Conservation (phyloP, 1,284 basidiomycete species). For the Sutorius eximius region DNA sequence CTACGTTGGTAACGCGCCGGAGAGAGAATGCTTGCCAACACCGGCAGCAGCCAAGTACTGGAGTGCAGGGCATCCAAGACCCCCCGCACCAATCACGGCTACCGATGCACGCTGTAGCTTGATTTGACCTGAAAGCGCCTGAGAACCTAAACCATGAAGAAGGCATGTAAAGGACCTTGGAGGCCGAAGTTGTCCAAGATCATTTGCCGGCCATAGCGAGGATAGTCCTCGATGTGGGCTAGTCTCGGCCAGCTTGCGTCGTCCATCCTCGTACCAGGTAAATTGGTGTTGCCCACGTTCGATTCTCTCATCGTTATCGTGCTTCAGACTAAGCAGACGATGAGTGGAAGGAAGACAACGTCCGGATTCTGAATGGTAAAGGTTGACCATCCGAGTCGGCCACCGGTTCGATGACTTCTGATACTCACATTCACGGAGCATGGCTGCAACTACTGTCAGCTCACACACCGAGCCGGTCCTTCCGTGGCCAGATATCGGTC, state of each 20-base stretch:
- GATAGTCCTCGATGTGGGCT: constrained; percentile 70
- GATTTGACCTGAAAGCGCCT: constrained; percentile 69
- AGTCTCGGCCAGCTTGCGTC: constrained; percentile 21
- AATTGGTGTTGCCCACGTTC: neutral
- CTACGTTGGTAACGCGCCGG: constrained; percentile 4
- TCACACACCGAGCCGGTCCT: constrained; percentile 41
- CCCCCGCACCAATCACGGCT: constrained; percentile 92
- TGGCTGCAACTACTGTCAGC: constrained; percentile 11
- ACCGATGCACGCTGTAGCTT: constrained; percentile 76
- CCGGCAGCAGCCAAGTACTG: constrained; percentile 94
- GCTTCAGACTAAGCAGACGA: neutral
- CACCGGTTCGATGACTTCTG: neutral
- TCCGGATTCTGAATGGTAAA: neutral
- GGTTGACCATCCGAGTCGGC: neutral
- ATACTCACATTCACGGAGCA: constrained; percentile 5
- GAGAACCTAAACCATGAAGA: constrained; percentile 1
- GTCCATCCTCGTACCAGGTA: constrained; percentile 3
- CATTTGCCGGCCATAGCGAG: constrained; percentile 96
- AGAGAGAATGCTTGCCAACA: constrained; percentile 59
- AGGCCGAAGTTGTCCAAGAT: constrained; percentile 90
- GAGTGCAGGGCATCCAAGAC: constrained; percentile 92
- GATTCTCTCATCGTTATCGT: neutral
- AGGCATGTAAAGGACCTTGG: constrained; percentile 49
- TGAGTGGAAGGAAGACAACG: neutral
- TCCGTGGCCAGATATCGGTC: constrained; percentile 78